Base-by-base conservation (phyloP, 106 monocot genomes). In the Xerophyta viscosa region DNA sequence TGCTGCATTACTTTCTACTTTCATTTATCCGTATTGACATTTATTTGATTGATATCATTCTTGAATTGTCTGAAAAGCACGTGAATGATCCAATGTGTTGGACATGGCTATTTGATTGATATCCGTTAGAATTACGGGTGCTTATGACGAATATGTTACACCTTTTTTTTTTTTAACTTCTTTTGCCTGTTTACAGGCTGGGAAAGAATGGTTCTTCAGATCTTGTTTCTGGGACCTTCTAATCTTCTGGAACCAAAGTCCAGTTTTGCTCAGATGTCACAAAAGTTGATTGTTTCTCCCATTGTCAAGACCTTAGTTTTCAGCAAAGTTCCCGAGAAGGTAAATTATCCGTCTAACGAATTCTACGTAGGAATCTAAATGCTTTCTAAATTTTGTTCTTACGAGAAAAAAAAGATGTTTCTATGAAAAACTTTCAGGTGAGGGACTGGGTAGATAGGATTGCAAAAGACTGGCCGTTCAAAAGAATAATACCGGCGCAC, bases 171-270 rank as follows among this genome's bases (percentile, higher is more conserved):
- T 39, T 15, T 39, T 12, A 8, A 12, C 3, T 46, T 31, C 25
- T 1, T 56, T 11, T 46, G 3, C 42, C 61, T 65, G 20, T 20
- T 27, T 9, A 59, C 63, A 98, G 96, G 96, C 8, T 98, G 89
- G 88, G 89, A 88, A 60, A 79, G 96, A 64, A 98, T 98, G 96
- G 89, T 98, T 44, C 79, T 98, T n/a, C 96, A 89, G 61, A 89
- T 98, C 33, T 62, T 98, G 48, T 98, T 98, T 74, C 52, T 98
- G 29, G 96, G 89, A 19, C 96, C 89, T 24, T 89, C 96, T 19
- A 98, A 98, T 82, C 76, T 98, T 49, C 54, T 98, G 52, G 89
- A 98, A 50, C 96, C 96, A 17, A 71, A 69, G 31, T 65, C 96
- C 4, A 88, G 76, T 58, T 96, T 96, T 56, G 69, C 67, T 56